Percentiles rank a stretch among this genome's conserved stretches.
Conservation (phyloP, 306 rosid species). For the Quercus mongolica region DNA sequence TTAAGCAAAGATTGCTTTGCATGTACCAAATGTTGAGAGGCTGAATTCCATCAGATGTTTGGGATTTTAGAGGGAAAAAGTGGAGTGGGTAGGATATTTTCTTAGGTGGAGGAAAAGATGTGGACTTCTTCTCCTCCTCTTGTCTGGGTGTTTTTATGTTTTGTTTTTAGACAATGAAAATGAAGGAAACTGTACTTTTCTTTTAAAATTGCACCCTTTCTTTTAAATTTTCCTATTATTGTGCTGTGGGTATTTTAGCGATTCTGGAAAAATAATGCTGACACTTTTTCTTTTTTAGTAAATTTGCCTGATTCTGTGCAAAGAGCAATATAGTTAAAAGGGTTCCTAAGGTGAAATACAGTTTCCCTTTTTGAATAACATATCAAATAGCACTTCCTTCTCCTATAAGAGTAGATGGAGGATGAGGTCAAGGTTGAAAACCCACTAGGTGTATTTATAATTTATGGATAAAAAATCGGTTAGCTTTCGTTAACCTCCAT, state of each 20-base stretch:
- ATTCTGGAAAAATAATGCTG: background rate
- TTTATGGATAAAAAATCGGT: too few relatives aligned
- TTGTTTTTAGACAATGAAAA: background rate
- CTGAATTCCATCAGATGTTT: background rate
- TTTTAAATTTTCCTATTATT: background rate
- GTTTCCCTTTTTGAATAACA: background rate
- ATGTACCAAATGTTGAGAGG: background rate
- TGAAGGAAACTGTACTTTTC: background rate
- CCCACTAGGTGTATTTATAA: too few relatives aligned
- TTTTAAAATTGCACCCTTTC: background rate
- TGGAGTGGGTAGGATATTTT: background rate
- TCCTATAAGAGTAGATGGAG: too few relatives aligned
- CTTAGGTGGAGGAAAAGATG: background rate
- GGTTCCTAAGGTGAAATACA: background rate
- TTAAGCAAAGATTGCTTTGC: slow-evolving; percentile 7
- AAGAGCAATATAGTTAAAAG: background rate
- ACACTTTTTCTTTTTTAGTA: background rate
- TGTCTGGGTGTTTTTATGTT: background rate
- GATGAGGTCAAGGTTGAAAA: too few relatives aligned
- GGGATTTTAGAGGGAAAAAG: background rate
- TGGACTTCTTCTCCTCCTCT: background rate
- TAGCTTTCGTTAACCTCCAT: too few relatives aligned
- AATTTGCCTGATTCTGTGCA: background rate
- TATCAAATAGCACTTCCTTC: too few relatives aligned
- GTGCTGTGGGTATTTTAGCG: background rate